Base-by-base conservation (phyloP, 2,329 filamentous ascomycete species). In the Cordyceps farinosa region DNA sequence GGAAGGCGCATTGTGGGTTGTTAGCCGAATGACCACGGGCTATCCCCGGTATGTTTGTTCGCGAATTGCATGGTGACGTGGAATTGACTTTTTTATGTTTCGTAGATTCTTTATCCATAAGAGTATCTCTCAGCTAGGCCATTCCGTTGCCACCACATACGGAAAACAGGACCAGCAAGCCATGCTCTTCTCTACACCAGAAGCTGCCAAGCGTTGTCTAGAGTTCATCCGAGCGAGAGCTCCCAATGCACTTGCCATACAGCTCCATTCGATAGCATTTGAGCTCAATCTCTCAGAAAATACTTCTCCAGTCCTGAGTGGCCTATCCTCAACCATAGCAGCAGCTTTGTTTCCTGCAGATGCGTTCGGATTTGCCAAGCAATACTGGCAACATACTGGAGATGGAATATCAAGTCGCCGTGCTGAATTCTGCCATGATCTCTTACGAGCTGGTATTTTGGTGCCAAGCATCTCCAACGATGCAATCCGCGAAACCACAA, bases 351-450 rank as follows among this genome's bases (percentile, higher is more conserved):
- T 89, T 69, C 85, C 88, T 0, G 79, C 83, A 52, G 84, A 87
- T 13, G 77, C 86, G 22, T 93, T 89, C 69, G 77, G 85, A 5
- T 76, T 90, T 64, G 91, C 92, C n/a, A 98, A 97, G 75, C 86
- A 92, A 70, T 97, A 96, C 71, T 99, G 95, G 95, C 95, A 98
- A 74, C 95, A 99, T 75, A 90, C 91, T 0, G 95, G 95, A 27
- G 93, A 97, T 66, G 95, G 95, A 17, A 83, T 97, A 15, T 97
- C 93, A 0, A 97, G 93, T 73, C 88, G 95, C 56, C 86, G 92
- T 47, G 93, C 92, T 40, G 94, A 97, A 73, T 97, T 96, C 75
- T 97, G 91, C 72, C 87, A 92, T 65, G 81, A 84, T 48, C 82
- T 94, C 1, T 85, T 96, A 66, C 83, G 84, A 44, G 88, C 94